Conservation (phyloP, 129 eudicot species). For the Artemisia tridentata region DNA sequence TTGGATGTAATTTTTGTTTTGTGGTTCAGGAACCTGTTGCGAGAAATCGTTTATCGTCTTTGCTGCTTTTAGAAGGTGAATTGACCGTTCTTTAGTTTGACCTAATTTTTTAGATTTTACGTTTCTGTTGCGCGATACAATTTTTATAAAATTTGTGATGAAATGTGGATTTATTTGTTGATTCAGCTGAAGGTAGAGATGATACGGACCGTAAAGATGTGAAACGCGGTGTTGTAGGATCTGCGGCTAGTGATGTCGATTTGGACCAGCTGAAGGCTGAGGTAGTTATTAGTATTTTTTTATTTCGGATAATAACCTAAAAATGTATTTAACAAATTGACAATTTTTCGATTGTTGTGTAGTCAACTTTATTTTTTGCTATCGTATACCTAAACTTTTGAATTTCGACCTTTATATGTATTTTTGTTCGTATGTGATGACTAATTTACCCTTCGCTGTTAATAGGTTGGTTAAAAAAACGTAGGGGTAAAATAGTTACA, state of each 20-base stretch:
- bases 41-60: conserved; percentile 41
- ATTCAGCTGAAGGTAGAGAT: conserved; percentile 33
- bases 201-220: conserved; percentile 17
- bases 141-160: background rate
- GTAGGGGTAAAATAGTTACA: no score
- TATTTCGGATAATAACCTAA: no score
- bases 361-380: no score
- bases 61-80: conserved; percentile 50
- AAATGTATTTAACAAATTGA: no score
- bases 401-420: no score
- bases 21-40: conserved; percentile 32
- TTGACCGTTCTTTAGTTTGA: background rate
- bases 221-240: conserved; percentile 16
- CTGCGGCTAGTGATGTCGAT: conserved; percentile 26
- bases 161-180: conserved; percentile 1
- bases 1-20: background rate
- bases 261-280: conserved; percentile 46
- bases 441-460: no score
- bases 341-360: no score
- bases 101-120: background rate
- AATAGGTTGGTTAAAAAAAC: no score
- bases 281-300: conserved; percentile 36
- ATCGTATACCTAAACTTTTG: no score
- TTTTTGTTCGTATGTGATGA: no score
- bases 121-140: background rate